Evolutionary conservation across 371 early-diverging fungal genomes (phyloP), one percentile per base, ranked within the genome.

Genomic region (Smittium culicis): DNA sequence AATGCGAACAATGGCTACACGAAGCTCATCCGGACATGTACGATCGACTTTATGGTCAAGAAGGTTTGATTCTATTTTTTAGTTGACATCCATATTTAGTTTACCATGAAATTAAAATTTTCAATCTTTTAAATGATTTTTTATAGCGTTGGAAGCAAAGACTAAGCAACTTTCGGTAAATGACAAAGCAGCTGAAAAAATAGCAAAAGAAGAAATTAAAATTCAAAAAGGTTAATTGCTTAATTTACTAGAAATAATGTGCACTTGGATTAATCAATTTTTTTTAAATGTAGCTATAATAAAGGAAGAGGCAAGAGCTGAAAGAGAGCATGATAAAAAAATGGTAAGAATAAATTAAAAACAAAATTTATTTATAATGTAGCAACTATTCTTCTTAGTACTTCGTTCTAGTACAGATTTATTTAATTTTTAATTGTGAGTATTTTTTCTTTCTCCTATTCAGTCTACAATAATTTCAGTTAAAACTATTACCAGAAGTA

Each of bases 401-500:
- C n/a, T n/a, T n/a, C n/a, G n/a, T n/a, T n/a, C n/a, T n/a, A n/a
- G n/a, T n/a, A n/a, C n/a, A n/a, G n/a, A n/a, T n/a, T n/a, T n/a
- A n/a, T n/a, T n/a, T n/a, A n/a, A n/a, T n/a, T n/a, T n/a, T n/a
- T n/a, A n/a, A n/a, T n/a, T n/a, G n/a, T n/a, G n/a, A n/a, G n/a
- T n/a, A n/a, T n/a, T n/a, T n/a, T n/a, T 45, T 14, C 8, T 20
- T 14, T 14, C 45, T 20, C 14, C 20, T 45, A 8, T 45, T 24
- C 32, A 79, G 80, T 70, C 76, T 63, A 79, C 80, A 31, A 74
- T 69, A 65, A 82, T 94, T 32, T 72, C 79, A 60, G 87, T 94
- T 68, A 89, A 89, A 73, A 83, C 89, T 58, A 83, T 87, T 54
- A 92, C 89, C 73, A 81, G 96, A 70, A 93, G 88, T 68, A 93